phyloP scores from a whole-genome alignment of 495 filamentous ascomycete genomes.

The Neurospora pannonica region DNA sequence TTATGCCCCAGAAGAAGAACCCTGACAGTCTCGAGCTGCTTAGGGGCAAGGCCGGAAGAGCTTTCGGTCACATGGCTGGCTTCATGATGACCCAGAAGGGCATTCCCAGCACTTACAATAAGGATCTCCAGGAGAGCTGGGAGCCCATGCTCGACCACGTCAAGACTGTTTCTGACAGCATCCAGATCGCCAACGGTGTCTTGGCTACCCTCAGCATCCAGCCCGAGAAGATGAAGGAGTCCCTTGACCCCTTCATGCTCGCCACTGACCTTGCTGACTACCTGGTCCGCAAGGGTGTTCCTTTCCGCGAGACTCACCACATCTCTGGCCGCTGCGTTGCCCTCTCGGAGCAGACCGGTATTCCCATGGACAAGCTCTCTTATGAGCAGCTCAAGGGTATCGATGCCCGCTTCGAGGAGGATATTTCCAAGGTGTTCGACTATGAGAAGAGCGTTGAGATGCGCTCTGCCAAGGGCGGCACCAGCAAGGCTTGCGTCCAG shows the following conservation, averaged over 20 bases:
- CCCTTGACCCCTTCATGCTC: slow-evolving; percentile 60
- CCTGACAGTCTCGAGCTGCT: slow-evolving; percentile 79
- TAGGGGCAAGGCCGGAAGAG: slow-evolving; percentile 75
- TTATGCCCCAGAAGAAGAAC: slow-evolving; percentile 89
- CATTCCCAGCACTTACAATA: slow-evolving; percentile 87
- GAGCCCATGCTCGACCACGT: slow-evolving; percentile 83
- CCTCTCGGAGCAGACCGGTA: slow-evolving; percentile 50
- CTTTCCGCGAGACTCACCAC: slow-evolving; percentile 80
- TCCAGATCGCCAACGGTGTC: slow-evolving; percentile 81
- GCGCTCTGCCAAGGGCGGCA: slow-evolving; percentile 72
- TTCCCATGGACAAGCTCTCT: slow-evolving; percentile 69
- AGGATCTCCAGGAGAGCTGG: slow-evolving; percentile 85
- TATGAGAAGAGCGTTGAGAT: slow-evolving; percentile 85
- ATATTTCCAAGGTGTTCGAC: slow-evolving; percentile 66
- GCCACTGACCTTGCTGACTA: slow-evolving; percentile 85
- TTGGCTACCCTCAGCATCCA: slow-evolving; percentile 60
- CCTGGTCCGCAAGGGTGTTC: slow-evolving; percentile 80
- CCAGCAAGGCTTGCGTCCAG: slow-evolving; percentile 60
- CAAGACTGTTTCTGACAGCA: slow-evolving; percentile 76
- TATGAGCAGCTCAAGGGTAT: slow-evolving; percentile 61
- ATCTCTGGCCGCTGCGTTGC: slow-evolving; percentile 76
- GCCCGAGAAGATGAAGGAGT: slow-evolving; percentile 67
- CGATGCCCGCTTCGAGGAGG: slow-evolving; percentile 64
- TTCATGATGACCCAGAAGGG: slow-evolving; percentile 84
- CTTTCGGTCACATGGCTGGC: slow-evolving; percentile 82